Evolutionary conservation across 805 yeast species (phyloP), one percentile per base, ranked within the genome.

Genomic region (Myxozyma vanderwaltii): DNA sequence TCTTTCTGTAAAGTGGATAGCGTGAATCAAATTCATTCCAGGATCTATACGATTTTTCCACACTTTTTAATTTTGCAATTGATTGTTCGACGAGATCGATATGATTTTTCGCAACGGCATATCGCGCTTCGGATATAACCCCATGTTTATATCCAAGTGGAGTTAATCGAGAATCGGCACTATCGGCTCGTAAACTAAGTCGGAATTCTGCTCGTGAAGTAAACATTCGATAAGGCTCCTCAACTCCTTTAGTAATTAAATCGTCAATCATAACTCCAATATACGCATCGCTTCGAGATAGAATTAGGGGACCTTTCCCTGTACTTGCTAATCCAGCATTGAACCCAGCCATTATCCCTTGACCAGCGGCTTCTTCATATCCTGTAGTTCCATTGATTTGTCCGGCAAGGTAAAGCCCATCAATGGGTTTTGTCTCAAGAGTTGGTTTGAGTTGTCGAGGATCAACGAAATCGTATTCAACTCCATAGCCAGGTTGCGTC

Each of bases 351-450:
- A 94, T 75, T 54, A 90, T 79, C 1, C 99, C 99, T 70, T 94
- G 99, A 0, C 98, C 88, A 1, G 97, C 96, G 0, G 99, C 99
- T 71, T 94, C 99, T 75, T 94, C 99, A 68, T 94, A 94, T 0
- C 99, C 99, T 0, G 99, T 94, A 0, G 99, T 94, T 35, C 99
- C 99, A 70, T 94, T 94, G 43, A 94, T 94, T 72, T 94, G 99
- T 1, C 99, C 99, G 0, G 99, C 99, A 46, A 94, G 76, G 71
- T 75, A 94, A 38, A 94, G 74, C 0, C 97, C 97, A 10, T 79
- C 74, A 1, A 94, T 83, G 2, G 81, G 72, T 68, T 89, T 91
- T 0, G 98, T 89, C 69, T 92, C 96, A 48, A 94, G 74, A 0
- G 95, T 88, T 46, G 78, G 80, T 54, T 79, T 79, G 56, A 94